Conservation (phyloP, 345 rosid genomes). For the Alliaria petiolata region DNA sequence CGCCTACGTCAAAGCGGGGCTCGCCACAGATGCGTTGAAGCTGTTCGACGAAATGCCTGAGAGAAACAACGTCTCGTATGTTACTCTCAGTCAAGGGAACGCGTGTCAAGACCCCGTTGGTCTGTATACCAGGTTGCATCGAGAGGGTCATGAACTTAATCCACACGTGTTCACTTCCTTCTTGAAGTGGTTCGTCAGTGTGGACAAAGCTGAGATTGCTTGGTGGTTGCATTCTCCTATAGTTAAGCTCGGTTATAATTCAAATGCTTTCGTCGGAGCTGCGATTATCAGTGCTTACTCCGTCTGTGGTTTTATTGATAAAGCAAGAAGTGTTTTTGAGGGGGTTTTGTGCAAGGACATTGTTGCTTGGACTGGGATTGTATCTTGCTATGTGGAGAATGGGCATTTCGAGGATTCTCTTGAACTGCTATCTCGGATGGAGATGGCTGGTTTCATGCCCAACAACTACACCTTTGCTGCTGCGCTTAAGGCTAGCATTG, state of each 20-base stretch:
- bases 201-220: slow-evolving; percentile 48
- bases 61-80: slow-evolving; percentile 59
- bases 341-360: slow-evolving; percentile 58
- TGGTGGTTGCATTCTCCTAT: slow-evolving; percentile 58
- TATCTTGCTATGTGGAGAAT: slow-evolving; percentile 72
- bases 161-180: slow-evolving; percentile 67
- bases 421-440: slow-evolving; percentile 51
- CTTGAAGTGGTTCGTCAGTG: slow-evolving; percentile 54
- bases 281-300: slow-evolving; percentile 71
- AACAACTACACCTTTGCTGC: slow-evolving; percentile 57
- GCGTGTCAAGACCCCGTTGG: slow-evolving; percentile 40
- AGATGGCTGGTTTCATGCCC: slow-evolving; percentile 55
- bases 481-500: slow-evolving; percentile 73
- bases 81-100: slow-evolving; percentile 55
- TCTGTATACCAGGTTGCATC: slow-evolving; percentile 49
- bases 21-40: slow-evolving; percentile 37
- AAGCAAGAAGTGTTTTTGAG: slow-evolving; percentile 60
- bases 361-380: slow-evolving; percentile 86
- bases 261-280: slow-evolving; percentile 72
- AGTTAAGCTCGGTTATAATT: slow-evolving; percentile 61
- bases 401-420: slow-evolving; percentile 50
- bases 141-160: slow-evolving; percentile 77
- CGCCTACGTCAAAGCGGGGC: slow-evolving; percentile 41
- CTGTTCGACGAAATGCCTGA: slow-evolving; percentile 75
- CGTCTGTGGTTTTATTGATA: slow-evolving; percentile 46